Percentiles rank a stretch among this genome's conserved stretches.
These are phyloP conservation scores for Pilatotrama ljubarskyi DNA, from an alignment of 768 basidiomycete genomes.

Conservation along the genomic window DNA sequence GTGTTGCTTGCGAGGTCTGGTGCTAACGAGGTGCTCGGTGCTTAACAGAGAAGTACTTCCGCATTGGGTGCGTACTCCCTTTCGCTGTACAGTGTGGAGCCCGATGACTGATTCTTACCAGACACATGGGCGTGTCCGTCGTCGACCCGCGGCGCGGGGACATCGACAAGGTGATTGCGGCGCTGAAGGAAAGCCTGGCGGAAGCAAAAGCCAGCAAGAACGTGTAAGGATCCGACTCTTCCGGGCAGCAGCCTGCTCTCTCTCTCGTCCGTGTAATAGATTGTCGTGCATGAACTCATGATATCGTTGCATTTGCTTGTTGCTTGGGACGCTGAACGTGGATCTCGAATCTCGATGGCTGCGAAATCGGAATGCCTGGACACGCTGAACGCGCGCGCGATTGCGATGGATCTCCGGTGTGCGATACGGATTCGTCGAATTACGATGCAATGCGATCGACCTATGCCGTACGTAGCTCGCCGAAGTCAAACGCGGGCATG, in stretches of 20 bases:
- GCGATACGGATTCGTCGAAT: not conserved
- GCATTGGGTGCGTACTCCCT: conserved; percentile 62
- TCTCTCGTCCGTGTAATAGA: conserved; percentile 17
- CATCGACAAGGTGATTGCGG: conserved; percentile 67
- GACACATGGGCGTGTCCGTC: conserved; percentile 91
- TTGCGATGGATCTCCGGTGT: not conserved
- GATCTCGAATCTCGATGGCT: not conserved
- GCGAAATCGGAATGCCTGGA: too few relatives aligned
- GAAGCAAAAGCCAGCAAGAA: conserved; percentile 37
- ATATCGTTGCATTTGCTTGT: not conserved
- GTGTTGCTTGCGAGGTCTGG: not conserved
- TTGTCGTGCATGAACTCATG: conserved; percentile 14
- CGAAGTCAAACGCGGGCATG: not conserved
- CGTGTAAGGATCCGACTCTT: conserved; percentile 23
- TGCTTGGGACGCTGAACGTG: not conserved
- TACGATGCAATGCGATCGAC: not conserved
- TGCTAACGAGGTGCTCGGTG: conserved; percentile 4
- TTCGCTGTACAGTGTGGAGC: not conserved
- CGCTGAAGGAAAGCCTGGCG: conserved; percentile 58
- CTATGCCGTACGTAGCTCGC: not conserved
- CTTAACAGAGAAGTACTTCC: conserved; percentile 79
- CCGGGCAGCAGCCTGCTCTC: conserved; percentile 5
- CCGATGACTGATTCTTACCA: conserved; percentile 26
- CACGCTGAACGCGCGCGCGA: not conserved
- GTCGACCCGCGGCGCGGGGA: conserved; percentile 72